These are phyloP conservation scores for Mycena latifolia DNA, from an alignment of 768 basidiomycete species.

Conservation along the genomic window DNA sequence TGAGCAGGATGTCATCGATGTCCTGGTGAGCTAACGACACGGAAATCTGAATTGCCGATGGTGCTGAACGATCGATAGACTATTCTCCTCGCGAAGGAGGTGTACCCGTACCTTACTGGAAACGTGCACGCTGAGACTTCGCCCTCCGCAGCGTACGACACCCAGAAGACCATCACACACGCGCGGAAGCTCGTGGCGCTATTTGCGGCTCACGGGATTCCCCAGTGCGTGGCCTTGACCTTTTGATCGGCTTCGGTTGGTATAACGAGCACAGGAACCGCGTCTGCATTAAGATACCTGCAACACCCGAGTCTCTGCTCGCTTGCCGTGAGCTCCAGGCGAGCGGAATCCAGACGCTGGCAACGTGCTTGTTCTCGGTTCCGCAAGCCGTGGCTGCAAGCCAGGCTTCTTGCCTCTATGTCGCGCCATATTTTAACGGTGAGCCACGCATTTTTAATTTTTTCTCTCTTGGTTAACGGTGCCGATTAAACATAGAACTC, in stretches of 20 bases:
- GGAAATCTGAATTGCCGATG: neutral
- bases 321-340: constrained; percentile 61
- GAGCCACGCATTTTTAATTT: constrained; percentile 11
- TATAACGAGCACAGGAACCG: constrained; percentile 48
- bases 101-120: constrained; percentile 55
- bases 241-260: neutral
- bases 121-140: constrained; percentile 61
- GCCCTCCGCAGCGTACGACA: constrained; percentile 55
- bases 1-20: constrained; percentile 51
- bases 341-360: constrained; percentile 64
- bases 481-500: constrained; percentile 47
- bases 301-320: constrained; percentile 63
- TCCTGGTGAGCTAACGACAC: constrained; percentile 45
- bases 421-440: constrained; percentile 72
- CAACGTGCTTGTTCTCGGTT: constrained; percentile 66
- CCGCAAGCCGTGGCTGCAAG: constrained; percentile 68
- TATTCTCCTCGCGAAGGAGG: constrained; percentile 57
- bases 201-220: constrained; percentile 58
- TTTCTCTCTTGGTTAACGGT: neutral
- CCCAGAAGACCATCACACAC: constrained; percentile 55
- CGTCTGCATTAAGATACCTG: constrained; percentile 72
- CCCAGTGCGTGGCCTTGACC: constrained; percentile 43
- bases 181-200: constrained; percentile 54
- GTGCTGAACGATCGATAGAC: constrained; percentile 44
- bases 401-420: constrained; percentile 64